A percentile compares a stretch with the other conserved stretches of the same genome.
These are phyloP conservation scores for Chalciporus sphaerocephalus DNA, from an alignment of 768 basidiomycete species.

Conservation along the genomic window DNA sequence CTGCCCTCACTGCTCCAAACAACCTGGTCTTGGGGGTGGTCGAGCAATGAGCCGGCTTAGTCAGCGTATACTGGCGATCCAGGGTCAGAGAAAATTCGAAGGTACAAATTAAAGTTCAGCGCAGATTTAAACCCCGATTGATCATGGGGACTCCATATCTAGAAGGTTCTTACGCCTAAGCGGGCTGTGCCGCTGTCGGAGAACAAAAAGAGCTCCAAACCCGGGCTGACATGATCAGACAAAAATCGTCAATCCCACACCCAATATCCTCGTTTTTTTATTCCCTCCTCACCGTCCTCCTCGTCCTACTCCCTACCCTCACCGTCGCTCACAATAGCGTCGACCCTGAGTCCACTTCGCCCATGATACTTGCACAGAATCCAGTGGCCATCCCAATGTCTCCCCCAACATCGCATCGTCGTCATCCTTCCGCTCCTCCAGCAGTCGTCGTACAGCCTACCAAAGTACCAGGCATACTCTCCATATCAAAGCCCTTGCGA, in stretches of 20 bases:
- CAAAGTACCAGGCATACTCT: slow-evolving; percentile 66
- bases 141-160: slow-evolving; percentile 10
- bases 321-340: slow-evolving; percentile 12
- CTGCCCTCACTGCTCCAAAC: too few relatives aligned
- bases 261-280: slow-evolving; percentile 28
- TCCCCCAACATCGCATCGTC: slow-evolving; percentile 43
- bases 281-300: slow-evolving; percentile 2
- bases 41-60: not conserved
- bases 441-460: slow-evolving; percentile 69
- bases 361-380: slow-evolving; percentile 42
- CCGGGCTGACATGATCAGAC: slow-evolving; percentile 30
- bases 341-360: not conserved
- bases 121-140: slow-evolving; percentile 26
- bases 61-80: slow-evolving; percentile 3
- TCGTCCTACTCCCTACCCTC: not conserved
- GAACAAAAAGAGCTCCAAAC: slow-evolving; percentile 31
- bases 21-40: too few relatives aligned
- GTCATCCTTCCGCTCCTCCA: slow-evolving; percentile 67
- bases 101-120: slow-evolving; percentile 21
- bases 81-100: slow-evolving; percentile 2
- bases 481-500: slow-evolving; percentile 55
- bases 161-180: slow-evolving; percentile 25
- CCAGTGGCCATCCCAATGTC: slow-evolving; percentile 32
- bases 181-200: slow-evolving; percentile 32
- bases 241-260: slow-evolving; percentile 27